These are phyloP conservation scores for Xylaria nigripes DNA, from an alignment of 495 filamentous ascomycete genomes.

Conservation along the genomic window DNA sequence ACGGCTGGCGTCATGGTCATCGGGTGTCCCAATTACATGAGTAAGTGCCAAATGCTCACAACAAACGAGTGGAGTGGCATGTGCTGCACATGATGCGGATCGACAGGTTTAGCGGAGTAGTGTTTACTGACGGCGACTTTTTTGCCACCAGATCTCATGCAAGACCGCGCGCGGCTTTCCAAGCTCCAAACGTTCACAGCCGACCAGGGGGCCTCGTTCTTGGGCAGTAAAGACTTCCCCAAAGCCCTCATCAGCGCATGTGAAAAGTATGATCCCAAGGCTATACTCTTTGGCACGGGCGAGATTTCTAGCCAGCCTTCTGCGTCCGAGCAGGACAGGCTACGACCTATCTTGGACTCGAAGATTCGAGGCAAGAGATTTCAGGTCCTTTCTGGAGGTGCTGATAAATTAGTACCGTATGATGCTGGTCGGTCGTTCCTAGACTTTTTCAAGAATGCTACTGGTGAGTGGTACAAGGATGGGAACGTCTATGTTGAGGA, in stretches of 20 bases:
- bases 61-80: background rate
- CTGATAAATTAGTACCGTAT: constrained; percentile 82
- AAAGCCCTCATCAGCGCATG: constrained; percentile 53
- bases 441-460: constrained; percentile 56
- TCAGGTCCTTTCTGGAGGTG: constrained; percentile 64
- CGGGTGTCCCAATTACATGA: constrained; percentile 80
- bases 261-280: constrained; percentile 59
- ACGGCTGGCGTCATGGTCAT: constrained; percentile 69
- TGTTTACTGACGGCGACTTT: background rate
- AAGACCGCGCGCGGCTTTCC: constrained; percentile 66
- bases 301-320: constrained; percentile 20
- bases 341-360: constrained; percentile 42
- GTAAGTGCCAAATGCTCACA: constrained; percentile 27
- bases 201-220: constrained; percentile 50
- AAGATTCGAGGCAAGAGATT: constrained; percentile 65
- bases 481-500: constrained; percentile 58
- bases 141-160: constrained; percentile 49
- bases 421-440: constrained; percentile 60
- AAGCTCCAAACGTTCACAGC: constrained; percentile 54
- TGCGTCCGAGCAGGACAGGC: constrained; percentile 21
- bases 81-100: background rate
- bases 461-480: constrained; percentile 50
- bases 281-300: constrained; percentile 51
- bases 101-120: background rate
- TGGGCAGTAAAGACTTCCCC: constrained; percentile 72